Base-by-base conservation (phyloP, 768 basidiomycete genomes). In the Candolleomyces aberdarensis region DNA sequence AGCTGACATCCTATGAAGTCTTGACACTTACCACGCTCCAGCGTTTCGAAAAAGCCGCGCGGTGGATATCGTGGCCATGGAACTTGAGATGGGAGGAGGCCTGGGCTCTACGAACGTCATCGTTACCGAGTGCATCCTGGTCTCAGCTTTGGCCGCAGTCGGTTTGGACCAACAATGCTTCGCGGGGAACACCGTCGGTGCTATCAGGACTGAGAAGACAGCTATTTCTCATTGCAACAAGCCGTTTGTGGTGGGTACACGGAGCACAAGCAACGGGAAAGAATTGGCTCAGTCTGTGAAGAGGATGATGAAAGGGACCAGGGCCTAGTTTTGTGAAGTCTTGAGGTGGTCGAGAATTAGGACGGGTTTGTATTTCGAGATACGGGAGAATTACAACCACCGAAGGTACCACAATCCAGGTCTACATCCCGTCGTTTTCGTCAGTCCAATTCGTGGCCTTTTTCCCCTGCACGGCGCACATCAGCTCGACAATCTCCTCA, bases 161-260 rank as follows among this genome's bases (percentile, higher is more conserved):
- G 96, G 94, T 72, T 76, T 98, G 48, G 97, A 99, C 74, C 97
- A 98, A 71, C 94, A 96, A 64, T 83, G 83, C 3, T 94, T 96
- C 70, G 80, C 98, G 29, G 97, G 97, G 0, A 71, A 83, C 57
- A 89, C 92, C 0, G 74, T 94, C 4, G 78, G 76, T 13, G 83
- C 79, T 31, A 98, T 98, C 58, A 84, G 95, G 0, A 75, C 70
- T 47, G 91, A 96, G 70, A 99, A 99, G 71, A 86, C 89, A 0
- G 85, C 83, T 1, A 96, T 98, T 55, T 86, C 87, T 15, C 80
- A 92, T 57, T 67, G 65, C 10, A 84, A 82, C 5, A 79, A 76
- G 60, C 82, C 86, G 1, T 85, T 92, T 63, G 74, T 96, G 15
- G 62, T 95, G 0, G 91, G 89, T 0, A 73, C 73, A 9, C 93